A percentile compares a stretch with the other conserved stretches of the same genome.
Conservation (phyloP, 2,329 filamentous ascomycete species). For the Penicillium hordei region DNA sequence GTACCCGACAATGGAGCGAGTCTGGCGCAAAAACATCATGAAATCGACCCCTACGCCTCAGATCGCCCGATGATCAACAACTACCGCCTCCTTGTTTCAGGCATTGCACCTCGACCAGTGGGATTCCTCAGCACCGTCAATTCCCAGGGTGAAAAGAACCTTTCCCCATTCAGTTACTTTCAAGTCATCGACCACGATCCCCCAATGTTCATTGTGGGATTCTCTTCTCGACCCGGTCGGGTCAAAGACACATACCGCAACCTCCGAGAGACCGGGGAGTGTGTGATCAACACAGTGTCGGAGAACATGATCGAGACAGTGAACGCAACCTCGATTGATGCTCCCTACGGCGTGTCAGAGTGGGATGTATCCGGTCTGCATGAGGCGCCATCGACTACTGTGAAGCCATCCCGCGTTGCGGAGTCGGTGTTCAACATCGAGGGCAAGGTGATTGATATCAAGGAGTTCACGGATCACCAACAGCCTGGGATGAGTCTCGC, state of each 20-base stretch:
- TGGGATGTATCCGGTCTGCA: constrained; percentile 78
- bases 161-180: constrained; percentile 83
- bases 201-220: constrained; percentile 71
- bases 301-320: constrained; percentile 84
- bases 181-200: constrained; percentile 79
- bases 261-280: constrained; percentile 68
- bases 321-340: constrained; percentile 72
- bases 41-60: constrained; percentile 74
- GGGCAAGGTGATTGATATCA: constrained; percentile 67
- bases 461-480: constrained; percentile 71
- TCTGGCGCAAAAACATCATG: constrained; percentile 42
- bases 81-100: constrained; percentile 85
- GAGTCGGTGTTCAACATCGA: constrained; percentile 82
- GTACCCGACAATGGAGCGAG: constrained; percentile 17
- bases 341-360: constrained; percentile 72
- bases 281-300: constrained; percentile 79
- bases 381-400: constrained; percentile 61
- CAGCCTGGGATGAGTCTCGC: constrained; percentile 70
- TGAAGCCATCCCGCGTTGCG: constrained; percentile 68
- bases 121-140: constrained; percentile 59
- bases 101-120: constrained; percentile 76
- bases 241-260: constrained; percentile 78
- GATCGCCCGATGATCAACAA: constrained; percentile 68
- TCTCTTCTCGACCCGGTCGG: constrained; percentile 53
- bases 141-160: constrained; percentile 66